Base-by-base conservation (phyloP, 2,329 filamentous ascomycete species). In the Seiridium cupressi region DNA sequence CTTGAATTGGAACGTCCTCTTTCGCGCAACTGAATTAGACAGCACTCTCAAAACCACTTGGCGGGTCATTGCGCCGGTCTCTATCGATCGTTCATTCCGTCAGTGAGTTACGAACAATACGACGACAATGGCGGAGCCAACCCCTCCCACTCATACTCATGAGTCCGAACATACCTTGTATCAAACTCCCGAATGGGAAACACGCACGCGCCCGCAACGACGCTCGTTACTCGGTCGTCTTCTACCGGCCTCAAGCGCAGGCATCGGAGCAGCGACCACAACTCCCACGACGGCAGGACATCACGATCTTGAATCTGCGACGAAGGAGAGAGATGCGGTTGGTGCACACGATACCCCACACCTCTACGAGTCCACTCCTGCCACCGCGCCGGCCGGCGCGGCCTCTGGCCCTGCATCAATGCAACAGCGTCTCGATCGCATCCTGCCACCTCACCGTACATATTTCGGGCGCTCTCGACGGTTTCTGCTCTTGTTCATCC, bases 401-500 rank as follows among this genome's bases (percentile, higher is more conserved):
- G 38, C 31, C 32, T 32, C 51, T 31, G 32, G 31, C 55, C 34
- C 35, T 32, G n/a, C 40, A 26, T 51, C 60, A 49, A 55, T 60
- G 46, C 61, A 57, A 18, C 49, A 31, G 31, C 65, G 64, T 48
- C 53, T 70, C 47, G 64, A 70, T 59, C 51, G 60, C 44, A 31
- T 59, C 48, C 35, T 70, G n/a, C 68, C 68, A 1, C 66, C 68
- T 4, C 58, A 69, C 55, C 62, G 63, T 49, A 66, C 61, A 34
- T 70, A 70, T 58, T 57, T 66, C 40, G 66, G 68, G 26, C 66
- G 62, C 57, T 61, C 66, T 26, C 65, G 68, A 49, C 66, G 65
- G 35, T 67, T 65, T 51, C 48, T 70, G 5, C 61, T 69, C 8
- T 63, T 68, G 26, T 66, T 26, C 49, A 48, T 68, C 5, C n/a